Conservation (phyloP, 2,329 filamentous ascomycete genomes). For the Aspergillus alliaceus region DNA sequence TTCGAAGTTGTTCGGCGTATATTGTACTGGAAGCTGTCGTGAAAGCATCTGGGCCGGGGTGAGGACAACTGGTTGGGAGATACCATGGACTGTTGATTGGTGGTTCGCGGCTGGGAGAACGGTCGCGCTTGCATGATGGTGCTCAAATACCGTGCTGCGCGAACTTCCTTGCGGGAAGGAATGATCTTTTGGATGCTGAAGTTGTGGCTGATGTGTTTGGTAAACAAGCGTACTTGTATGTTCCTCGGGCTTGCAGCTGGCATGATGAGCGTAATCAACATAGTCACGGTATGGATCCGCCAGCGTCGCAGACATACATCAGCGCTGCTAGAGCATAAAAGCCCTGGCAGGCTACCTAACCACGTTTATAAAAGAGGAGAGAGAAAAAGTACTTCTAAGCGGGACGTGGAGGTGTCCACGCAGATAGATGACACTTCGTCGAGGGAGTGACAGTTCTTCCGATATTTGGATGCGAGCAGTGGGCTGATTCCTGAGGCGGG, state of each 20-base stretch:
- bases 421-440: not conserved
- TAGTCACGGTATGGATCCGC: conserved; percentile 75
- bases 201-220: conserved; percentile 49
- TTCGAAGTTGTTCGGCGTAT: conserved; percentile 33
- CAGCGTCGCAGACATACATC: conserved; percentile 70
- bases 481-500: not conserved
- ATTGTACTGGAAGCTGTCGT: conserved; percentile 37
- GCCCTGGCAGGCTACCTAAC: conserved; percentile 61
- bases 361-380: conserved; percentile 3
- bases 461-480: not conserved
- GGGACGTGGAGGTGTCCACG: not conserved
- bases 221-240: conserved; percentile 65
- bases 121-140: conserved; percentile 40
- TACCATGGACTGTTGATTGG: conserved; percentile 31
- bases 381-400: not conserved
- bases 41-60: conserved; percentile 34
- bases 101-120: conserved; percentile 32
- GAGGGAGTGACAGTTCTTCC: not conserved
- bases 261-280: conserved; percentile 72
- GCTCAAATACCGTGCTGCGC: conserved; percentile 37
- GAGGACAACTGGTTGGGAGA: conserved; percentile 33
- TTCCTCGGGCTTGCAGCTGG: conserved; percentile 64
- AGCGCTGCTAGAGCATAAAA: conserved; percentile 71
- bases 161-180: conserved; percentile 33
- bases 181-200: conserved; percentile 35